phyloP scores from a whole-genome alignment of 2,329 filamentous ascomycete genomes.

The Aspergillus glaucus region DNA sequence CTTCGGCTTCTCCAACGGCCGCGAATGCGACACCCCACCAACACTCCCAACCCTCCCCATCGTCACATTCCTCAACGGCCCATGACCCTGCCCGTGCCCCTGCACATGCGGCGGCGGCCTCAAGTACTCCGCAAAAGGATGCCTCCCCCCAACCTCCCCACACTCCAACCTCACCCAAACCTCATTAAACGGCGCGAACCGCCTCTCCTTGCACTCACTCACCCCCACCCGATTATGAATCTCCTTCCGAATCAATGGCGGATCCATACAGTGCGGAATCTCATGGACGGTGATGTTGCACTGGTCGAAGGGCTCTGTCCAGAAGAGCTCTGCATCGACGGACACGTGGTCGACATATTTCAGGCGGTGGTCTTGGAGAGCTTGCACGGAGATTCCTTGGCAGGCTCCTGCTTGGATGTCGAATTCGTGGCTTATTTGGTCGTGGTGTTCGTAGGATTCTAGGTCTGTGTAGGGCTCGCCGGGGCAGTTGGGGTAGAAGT shows the following conservation, averaged over 20 bases:
- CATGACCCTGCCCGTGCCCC: background rate
- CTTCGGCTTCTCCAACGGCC: background rate
- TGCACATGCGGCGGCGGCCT: background rate
- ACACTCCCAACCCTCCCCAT: background rate
- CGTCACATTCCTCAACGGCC: background rate
- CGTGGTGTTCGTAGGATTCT: constrained; percentile 18
- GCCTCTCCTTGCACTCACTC: constrained; percentile 19
- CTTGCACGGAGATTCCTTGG: constrained; percentile 20
- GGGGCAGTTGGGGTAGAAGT: constrained; percentile 26
- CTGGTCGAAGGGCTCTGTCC: constrained; percentile 9
- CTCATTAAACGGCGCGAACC: constrained; percentile 19
- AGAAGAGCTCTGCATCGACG: constrained; percentile 19
- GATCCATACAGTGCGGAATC: constrained; percentile 24
- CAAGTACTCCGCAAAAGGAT: constrained; percentile 1
- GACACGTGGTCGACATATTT: constrained; percentile 21
- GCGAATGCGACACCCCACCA: background rate
- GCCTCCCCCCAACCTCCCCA: constrained; percentile 6
- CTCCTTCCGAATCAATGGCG: constrained; percentile 19
- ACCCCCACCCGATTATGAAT: constrained; percentile 15
- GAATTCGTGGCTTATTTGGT: constrained; percentile 15
- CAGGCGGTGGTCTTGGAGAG: constrained; percentile 10
- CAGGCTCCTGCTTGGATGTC: constrained; percentile 19
- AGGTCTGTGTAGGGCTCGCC: constrained; percentile 13
- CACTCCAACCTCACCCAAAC: constrained; percentile 29
- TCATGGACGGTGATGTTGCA: constrained; percentile 31